Conservation (phyloP, 1,284 basidiomycete species). For the Fistulinella cinereoalba region DNA sequence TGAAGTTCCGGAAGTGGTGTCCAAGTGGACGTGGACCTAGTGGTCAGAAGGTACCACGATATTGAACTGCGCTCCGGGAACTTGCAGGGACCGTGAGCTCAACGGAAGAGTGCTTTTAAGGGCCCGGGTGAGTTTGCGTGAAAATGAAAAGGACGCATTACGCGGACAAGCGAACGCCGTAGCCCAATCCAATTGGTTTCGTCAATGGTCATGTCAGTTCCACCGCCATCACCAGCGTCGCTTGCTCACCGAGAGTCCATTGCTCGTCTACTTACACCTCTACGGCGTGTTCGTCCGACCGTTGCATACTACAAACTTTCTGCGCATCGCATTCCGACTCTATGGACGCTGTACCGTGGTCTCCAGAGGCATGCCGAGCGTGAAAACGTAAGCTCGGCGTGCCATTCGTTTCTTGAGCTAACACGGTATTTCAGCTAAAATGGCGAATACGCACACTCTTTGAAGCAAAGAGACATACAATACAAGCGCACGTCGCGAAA, state of each 20-base stretch:
- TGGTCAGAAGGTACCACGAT: too few species aligned
- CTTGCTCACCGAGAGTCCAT: slow-evolving; percentile 54
- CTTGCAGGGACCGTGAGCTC: too few species aligned
- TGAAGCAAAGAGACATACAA: slow-evolving; percentile 47
- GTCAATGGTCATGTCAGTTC: slow-evolving; percentile 12
- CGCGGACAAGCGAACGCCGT: too few species aligned
- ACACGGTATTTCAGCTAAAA: slow-evolving; percentile 44
- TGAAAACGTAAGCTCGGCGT: slow-evolving; percentile 46
- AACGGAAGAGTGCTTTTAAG: too few species aligned
- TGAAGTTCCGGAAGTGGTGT: too few species aligned
- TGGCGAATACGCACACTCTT: slow-evolving; percentile 57
- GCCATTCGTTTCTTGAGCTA: background rate
- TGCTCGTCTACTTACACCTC: slow-evolving; percentile 49
- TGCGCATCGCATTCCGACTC: slow-evolving; percentile 73
- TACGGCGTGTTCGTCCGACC: slow-evolving; percentile 56
- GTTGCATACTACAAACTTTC: slow-evolving; percentile 69
- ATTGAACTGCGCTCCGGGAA: too few species aligned
- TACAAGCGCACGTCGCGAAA: slow-evolving; percentile 46
- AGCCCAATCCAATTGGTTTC: background rate
- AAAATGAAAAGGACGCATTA: too few species aligned
- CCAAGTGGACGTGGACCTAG: too few species aligned
- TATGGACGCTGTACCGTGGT: slow-evolving; percentile 71
- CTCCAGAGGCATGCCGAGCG: slow-evolving; percentile 56
- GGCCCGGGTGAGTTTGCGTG: too few species aligned
- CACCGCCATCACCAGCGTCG: slow-evolving; percentile 13